Conservation (phyloP, 495 filamentous ascomycete species). For the Usnea hakonensis region DNA sequence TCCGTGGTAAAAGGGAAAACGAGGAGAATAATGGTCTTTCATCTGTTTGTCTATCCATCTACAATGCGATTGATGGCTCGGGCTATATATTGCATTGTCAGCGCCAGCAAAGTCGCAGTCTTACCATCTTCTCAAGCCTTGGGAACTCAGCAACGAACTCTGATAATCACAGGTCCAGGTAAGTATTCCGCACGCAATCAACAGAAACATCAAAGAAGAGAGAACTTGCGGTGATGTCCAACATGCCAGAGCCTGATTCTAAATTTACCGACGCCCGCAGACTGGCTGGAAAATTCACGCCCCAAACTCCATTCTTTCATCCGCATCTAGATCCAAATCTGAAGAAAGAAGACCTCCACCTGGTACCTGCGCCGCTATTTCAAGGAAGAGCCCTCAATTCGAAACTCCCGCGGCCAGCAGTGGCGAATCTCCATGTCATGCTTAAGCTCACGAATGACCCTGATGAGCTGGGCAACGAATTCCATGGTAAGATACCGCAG, state of each 20-base stretch:
- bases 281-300: constrained; percentile 8
- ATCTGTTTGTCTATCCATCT: neutral
- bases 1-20: neutral
- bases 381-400: constrained; percentile 4
- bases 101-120: neutral
- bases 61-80: neutral
- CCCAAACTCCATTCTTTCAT: constrained; percentile 7
- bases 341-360: neutral
- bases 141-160: neutral
- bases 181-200: neutral
- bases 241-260: neutral
- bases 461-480: constrained; percentile 4
- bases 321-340: constrained; percentile 12
- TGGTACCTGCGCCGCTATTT: constrained; percentile 12
- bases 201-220: neutral
- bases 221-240: neutral
- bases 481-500: neutral
- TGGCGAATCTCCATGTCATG: constrained; percentile 9
- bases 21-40: neutral
- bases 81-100: neutral
- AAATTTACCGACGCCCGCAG: neutral
- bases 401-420: constrained; percentile 1
- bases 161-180: neutral
- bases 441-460: constrained; percentile 6
- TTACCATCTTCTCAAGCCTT: neutral